Conservation (phyloP, 345 rosid species). For the Pistacia vera region DNA sequence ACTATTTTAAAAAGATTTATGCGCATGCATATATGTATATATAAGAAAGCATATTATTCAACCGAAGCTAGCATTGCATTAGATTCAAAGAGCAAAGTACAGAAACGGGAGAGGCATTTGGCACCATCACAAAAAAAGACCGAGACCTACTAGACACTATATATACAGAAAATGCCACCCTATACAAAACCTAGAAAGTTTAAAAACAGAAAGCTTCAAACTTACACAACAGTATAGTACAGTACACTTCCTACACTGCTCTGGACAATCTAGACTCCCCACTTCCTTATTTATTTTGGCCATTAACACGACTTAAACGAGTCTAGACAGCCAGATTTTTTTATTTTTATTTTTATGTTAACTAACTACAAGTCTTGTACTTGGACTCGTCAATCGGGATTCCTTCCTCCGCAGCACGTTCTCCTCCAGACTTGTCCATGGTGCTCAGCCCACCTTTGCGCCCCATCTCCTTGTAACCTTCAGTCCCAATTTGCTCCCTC, state of each 20-base stretch:
- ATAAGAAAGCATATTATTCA: too few species aligned
- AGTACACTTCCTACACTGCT: background rate
- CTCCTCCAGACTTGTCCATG: conserved; percentile 58
- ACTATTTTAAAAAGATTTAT: too few species aligned
- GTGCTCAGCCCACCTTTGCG: conserved; percentile 70
- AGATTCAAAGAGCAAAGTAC: background rate
- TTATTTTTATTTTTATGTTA: background rate
- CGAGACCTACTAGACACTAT: background rate
- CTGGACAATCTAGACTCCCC: background rate
- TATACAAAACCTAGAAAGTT: background rate
- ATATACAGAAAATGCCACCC: background rate
- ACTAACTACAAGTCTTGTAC: conserved; percentile 29
- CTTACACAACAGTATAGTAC: too few species aligned
- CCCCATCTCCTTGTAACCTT: conserved; percentile 81
- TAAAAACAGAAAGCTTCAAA: background rate
- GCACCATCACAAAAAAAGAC: background rate
- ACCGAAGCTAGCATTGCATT: background rate
- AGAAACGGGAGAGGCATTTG: conserved; percentile 1
- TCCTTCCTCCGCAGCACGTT: conserved; percentile 62
- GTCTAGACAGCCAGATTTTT: background rate
- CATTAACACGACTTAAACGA: background rate
- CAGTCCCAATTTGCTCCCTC: conserved; percentile 69
- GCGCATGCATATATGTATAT: too few species aligned
- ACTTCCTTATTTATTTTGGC: background rate
- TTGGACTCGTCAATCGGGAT: conserved; percentile 71